These are phyloP conservation scores for Stenogyne calaminthoides DNA, from an alignment of 305 asterid species.

Conservation along the genomic window DNA sequence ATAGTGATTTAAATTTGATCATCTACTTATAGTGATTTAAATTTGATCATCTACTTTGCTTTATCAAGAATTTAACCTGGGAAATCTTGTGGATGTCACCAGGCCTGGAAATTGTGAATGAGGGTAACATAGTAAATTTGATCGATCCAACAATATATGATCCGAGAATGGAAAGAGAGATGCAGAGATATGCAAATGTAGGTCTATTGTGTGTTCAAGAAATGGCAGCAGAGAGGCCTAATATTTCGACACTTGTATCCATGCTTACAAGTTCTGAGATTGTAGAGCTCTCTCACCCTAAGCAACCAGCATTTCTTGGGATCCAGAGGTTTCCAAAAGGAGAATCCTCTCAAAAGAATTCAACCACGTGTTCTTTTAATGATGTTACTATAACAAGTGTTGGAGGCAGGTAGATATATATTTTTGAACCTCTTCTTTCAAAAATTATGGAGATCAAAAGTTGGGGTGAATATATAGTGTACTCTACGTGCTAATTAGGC, in stretches of 20 bases:
- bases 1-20: not conserved
- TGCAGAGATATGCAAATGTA: conserved; percentile 27
- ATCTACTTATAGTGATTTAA: too few relatives aligned
- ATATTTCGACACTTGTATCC: conserved; percentile 20
- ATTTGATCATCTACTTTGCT: too few relatives aligned
- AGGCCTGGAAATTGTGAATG: conserved; percentile 46
- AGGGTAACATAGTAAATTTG: conserved; percentile 15
- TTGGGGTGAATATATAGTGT: not conserved
- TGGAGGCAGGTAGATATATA: conserved; percentile 27
- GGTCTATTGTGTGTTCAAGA: conserved; percentile 27
- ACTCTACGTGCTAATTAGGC: too few relatives aligned
- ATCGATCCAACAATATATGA: conserved; percentile 24
- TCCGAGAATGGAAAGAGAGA: conserved; percentile 14
- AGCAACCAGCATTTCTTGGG: conserved; percentile 23
- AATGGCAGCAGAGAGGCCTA: conserved; percentile 29
- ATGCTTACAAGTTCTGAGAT: conserved; percentile 33
- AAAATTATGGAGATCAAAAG: not conserved
- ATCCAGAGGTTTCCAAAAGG: not conserved
- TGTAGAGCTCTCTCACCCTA: conserved; percentile 25
- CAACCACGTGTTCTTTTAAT: conserved; percentile 11
- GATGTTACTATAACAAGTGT: conserved; percentile 22
- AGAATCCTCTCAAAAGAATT: not conserved
- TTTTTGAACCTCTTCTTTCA: too few relatives aligned
- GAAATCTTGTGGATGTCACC: not conserved
- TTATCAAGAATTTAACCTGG: too few relatives aligned